Percentiles rank a stretch among this genome's conserved stretches.
Conservation (phyloP, 2,329 filamentous ascomycete species). For the Apiospora pterosperma region DNA sequence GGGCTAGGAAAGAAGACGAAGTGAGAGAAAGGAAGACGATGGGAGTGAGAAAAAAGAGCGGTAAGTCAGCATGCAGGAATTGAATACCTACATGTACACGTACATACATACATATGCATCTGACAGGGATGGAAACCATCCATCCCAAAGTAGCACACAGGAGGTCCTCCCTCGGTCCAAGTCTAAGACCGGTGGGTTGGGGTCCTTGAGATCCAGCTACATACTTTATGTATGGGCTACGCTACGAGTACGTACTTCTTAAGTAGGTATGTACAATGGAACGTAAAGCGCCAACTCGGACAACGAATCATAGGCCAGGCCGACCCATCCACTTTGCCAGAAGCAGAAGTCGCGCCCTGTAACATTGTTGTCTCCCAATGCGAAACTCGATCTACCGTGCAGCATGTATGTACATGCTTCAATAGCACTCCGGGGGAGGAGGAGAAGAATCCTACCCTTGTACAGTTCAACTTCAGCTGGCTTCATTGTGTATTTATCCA, state of each 20-base stretch:
- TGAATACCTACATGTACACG: not conserved
- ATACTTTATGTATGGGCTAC: no score
- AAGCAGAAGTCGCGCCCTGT: not conserved
- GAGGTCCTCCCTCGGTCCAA: no score
- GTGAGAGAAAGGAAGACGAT: not conserved
- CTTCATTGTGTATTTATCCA: not conserved
- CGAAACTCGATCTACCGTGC: not conserved
- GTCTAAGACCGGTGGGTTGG: not conserved
- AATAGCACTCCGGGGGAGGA: not conserved
- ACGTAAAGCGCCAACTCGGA: not conserved
- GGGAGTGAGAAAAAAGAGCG: slow-evolving; percentile 2
- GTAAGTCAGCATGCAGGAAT: not conserved
- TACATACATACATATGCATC: not conserved
- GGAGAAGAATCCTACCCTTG: not conserved
- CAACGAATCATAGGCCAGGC: not conserved
- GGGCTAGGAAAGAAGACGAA: not conserved
- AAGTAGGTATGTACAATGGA: no score
- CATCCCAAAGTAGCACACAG: not conserved
- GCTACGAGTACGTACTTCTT: no score
- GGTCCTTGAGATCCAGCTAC: not conserved
- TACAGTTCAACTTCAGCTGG: not conserved
- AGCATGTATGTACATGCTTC: not conserved
- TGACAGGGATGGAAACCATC: not conserved
- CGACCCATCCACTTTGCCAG: not conserved
- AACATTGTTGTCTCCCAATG: not conserved